Conservation (phyloP, 106 monocot genomes). For the Gastrodia elata region DNA sequence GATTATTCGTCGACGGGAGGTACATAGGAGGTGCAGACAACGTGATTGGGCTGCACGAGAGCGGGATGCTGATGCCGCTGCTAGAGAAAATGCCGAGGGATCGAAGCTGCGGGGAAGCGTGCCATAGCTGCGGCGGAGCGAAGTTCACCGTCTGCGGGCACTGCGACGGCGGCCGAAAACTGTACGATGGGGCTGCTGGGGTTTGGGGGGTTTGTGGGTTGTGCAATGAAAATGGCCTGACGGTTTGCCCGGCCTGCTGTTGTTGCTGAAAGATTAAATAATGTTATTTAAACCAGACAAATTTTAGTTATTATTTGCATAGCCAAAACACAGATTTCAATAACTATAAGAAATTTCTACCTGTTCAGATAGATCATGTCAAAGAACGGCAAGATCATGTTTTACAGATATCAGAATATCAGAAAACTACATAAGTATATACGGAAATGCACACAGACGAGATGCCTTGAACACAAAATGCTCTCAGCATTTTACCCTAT, state of each 20-base stretch:
- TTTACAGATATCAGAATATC: background rate
- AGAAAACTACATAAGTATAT: too few species aligned
- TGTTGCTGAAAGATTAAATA: background rate
- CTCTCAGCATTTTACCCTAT: background rate
- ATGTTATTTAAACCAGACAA: too few species aligned
- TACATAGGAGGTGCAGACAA: conserved; percentile 73
- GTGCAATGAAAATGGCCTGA: conserved; percentile 81
- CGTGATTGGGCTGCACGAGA: conserved; percentile 65
- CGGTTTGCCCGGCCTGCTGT: conserved; percentile 38
- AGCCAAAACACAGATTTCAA: too few species aligned
- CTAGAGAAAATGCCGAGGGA: conserved; percentile 17
- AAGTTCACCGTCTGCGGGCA: conserved; percentile 38
- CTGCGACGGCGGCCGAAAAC: conserved; percentile 43
- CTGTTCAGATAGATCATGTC: too few species aligned
- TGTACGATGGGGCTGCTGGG: conserved; percentile 10
- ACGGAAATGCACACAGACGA: background rate
- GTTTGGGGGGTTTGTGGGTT: conserved; percentile 7
- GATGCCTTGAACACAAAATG: background rate
- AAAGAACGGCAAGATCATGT: background rate
- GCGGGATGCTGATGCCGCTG: conserved; percentile 41
- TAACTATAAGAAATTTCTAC: too few species aligned
- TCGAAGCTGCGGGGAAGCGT: background rate
- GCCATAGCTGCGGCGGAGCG: conserved; percentile 33
- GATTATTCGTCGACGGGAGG: conserved; percentile 58
- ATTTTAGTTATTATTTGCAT: too few species aligned